Conservation (phyloP, 306 rosid genomes). For the Corylus americana region DNA sequence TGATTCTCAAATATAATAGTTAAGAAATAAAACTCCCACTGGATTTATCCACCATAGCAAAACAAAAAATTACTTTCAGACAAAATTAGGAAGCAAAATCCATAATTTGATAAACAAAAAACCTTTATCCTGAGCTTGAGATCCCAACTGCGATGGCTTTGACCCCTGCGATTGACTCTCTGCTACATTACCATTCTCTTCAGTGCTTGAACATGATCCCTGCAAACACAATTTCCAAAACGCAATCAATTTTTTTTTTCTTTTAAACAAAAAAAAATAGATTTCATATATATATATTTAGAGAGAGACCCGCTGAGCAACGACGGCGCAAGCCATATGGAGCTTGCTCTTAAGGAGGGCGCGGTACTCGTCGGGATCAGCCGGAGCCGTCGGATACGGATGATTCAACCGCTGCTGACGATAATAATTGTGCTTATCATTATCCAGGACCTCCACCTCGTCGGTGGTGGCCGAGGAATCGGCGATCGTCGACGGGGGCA, state of each 20-base stretch:
- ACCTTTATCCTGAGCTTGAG: conserved; percentile 29
- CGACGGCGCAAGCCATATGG: conserved; percentile 59
- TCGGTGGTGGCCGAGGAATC: conserved; percentile 36
- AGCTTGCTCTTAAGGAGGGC: conserved; percentile 50
- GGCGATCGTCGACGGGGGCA: conserved; percentile 13
- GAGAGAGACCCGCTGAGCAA: conserved; percentile 44
- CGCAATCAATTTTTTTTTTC: background rate
- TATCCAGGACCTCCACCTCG: conserved; percentile 19
- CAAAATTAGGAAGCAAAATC: background rate
- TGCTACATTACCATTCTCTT: conserved; percentile 26
- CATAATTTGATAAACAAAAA: background rate
- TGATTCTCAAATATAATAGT: background rate
- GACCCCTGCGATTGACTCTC: conserved; percentile 20
- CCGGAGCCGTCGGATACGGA: conserved; percentile 18
- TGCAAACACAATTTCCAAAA: conserved; percentile 22
- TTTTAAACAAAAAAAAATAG: too few species aligned
- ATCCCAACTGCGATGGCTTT: conserved; percentile 35
- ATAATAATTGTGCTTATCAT: conserved; percentile 3
- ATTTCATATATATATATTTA: background rate
- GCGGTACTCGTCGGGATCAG: conserved; percentile 38
- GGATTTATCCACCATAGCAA: background rate
- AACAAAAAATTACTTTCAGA: background rate
- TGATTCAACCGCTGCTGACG: conserved; percentile 35
- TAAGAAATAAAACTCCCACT: background rate
- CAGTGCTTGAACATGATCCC: conserved; percentile 43